phyloP scores from a whole-genome alignment of 2,329 filamentous ascomycete species.

The Sclerotinia spermophila region DNA sequence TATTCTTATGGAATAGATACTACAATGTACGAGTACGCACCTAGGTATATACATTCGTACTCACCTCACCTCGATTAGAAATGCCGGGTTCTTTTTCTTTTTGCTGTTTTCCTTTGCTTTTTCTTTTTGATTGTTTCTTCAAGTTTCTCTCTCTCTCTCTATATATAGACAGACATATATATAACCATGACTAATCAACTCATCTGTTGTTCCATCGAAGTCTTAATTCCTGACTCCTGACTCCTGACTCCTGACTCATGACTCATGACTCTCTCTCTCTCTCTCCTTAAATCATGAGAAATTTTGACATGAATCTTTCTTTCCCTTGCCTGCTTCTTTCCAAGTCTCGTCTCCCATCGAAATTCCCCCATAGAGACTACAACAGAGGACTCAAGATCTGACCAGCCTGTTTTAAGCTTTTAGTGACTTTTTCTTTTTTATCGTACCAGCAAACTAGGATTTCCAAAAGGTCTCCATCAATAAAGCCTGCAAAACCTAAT shows the following conservation, averaged over 20 bases:
- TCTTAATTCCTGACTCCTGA: neutral
- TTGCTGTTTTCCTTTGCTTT: too few species aligned
- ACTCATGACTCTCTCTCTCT: neutral
- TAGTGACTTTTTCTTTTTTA: neutral
- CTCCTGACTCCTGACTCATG: neutral
- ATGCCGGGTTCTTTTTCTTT: neutral
- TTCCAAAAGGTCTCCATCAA: neutral
- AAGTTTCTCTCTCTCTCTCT: neutral
- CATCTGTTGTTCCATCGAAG: neutral
- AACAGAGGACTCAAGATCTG: conserved; percentile 4
- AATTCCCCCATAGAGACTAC: neutral
- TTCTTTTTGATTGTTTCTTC: neutral
- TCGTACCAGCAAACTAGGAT: neutral
- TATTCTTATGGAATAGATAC: neutral
- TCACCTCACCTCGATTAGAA: neutral
- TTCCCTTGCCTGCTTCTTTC: neutral
- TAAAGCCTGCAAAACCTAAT: conserved; percentile 1
- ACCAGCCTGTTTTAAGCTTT: conserved; percentile 15
- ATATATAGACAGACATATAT: too few species aligned
- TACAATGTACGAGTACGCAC: neutral
- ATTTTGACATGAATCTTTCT: neutral
- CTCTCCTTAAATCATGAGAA: too few species aligned
- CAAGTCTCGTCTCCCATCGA: neutral
- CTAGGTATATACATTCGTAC: too few species aligned
- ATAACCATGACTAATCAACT: neutral